Evolutionary conservation across 495 filamentous ascomycete genomes (phyloP).

Genomic region (Penicillium salamii): DNA sequence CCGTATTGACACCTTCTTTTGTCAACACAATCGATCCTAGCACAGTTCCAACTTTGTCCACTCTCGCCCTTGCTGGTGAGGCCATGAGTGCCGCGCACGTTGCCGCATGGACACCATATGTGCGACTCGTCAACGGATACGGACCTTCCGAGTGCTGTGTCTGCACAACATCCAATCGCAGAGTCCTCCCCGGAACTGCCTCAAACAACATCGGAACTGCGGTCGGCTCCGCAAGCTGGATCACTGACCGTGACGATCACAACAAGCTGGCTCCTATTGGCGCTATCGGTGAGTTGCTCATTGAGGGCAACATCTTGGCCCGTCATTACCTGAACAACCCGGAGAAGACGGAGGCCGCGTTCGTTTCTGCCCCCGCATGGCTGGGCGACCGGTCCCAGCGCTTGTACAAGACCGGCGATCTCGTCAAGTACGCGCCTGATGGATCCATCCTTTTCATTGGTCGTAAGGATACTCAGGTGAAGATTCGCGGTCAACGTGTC

Average conservation of each 20-base stretch:
- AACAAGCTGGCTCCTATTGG: constrained; percentile 39
- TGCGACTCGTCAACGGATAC: constrained; percentile 50
- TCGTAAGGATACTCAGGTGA: constrained; percentile 39
- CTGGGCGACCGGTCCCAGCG: constrained; percentile 18
- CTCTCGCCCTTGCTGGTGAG: constrained; percentile 39
- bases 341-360: constrained; percentile 32
- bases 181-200: neutral
- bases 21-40: constrained; percentile 32
- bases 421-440: constrained; percentile 21
- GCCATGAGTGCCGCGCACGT: constrained; percentile 39
- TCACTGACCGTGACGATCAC: constrained; percentile 34
- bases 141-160: constrained; percentile 50
- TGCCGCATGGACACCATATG: constrained; percentile 42
- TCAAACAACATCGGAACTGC: constrained; percentile 11
- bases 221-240: constrained; percentile 26
- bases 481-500: constrained; percentile 43
- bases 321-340: constrained; percentile 38
- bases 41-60: constrained; percentile 31
- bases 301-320: constrained; percentile 42
- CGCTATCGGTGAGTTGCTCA: constrained; percentile 39
- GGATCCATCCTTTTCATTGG: constrained; percentile 25
- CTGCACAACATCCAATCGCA: constrained; percentile 1
- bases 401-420: constrained; percentile 37
- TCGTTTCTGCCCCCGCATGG: constrained; percentile 38
- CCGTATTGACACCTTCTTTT: constrained; percentile 41